phyloP scores from a whole-genome alignment of 331 rosid species.

The Quercus lobata region DNA sequence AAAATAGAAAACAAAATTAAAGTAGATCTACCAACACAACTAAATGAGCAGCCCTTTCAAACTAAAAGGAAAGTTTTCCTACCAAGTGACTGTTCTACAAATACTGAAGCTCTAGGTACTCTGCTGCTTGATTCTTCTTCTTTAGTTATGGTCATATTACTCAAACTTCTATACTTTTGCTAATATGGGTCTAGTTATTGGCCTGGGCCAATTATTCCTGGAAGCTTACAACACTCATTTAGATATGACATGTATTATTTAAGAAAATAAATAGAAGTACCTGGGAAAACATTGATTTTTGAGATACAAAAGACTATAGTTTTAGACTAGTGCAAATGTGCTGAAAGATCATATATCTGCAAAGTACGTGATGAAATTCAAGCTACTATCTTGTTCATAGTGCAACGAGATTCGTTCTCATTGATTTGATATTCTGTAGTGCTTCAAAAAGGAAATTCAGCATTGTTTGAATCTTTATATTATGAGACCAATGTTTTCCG shows the following conservation, averaged over 20 bases:
- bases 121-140: not conserved
- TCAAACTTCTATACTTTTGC: not conserved
- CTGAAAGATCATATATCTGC: not conserved
- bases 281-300: not conserved
- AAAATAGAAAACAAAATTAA: no score
- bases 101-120: not conserved
- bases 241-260: not conserved
- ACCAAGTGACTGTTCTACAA: not conserved
- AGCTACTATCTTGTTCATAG: not conserved
- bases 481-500: not conserved
- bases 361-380: not conserved
- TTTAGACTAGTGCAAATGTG: not conserved
- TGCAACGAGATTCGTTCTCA: not conserved
- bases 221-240: not conserved
- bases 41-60: not conserved
- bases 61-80: not conserved
- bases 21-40: no score
- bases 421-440: not conserved
- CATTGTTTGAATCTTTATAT: not conserved
- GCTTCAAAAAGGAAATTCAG: not conserved
- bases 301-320: not conserved
- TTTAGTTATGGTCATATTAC: not conserved
- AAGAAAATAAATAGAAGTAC: not conserved
- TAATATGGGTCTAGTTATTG: not conserved
- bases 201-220: not conserved